Conservation (phyloP, 1,284 basidiomycete genomes). For the Trametes versicolor region DNA sequence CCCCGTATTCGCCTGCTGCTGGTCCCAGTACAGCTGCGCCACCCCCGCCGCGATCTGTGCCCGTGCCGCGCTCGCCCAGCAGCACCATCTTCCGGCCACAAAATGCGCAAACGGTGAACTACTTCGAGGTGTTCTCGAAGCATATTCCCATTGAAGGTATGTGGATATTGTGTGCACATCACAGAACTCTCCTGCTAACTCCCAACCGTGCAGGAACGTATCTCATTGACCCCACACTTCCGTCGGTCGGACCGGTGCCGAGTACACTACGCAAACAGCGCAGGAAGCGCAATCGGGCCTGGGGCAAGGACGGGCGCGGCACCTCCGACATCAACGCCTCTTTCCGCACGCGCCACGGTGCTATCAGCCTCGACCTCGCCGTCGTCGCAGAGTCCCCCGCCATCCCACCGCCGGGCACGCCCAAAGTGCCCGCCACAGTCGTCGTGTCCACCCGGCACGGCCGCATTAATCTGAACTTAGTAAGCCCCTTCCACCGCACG, state of each 20-base stretch:
- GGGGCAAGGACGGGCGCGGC: conserved; percentile 21
- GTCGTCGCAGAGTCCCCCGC: conserved; percentile 22
- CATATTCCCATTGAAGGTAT: conserved; percentile 34
- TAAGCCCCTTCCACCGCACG: conserved; percentile 16
- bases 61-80: not conserved
- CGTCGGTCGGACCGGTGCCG: conserved; percentile 7
- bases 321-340: conserved; percentile 36
- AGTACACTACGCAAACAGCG: conserved; percentile 1
- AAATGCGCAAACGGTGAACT: conserved; percentile 33
- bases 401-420: not conserved
- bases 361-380: conserved; percentile 36
- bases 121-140: conserved; percentile 35
- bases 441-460: conserved; percentile 39
- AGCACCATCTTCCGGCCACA: conserved; percentile 27
- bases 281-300: conserved; percentile 19
- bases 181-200: no score
- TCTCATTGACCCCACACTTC: conserved; percentile 32
- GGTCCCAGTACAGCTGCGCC: conserved; percentile 1
- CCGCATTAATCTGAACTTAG: conserved; percentile 39
- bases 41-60: not conserved
- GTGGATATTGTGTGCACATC: not conserved
- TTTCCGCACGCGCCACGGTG: conserved; percentile 42
- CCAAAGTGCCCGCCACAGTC: conserved; percentile 33
- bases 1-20: conserved; percentile 25
- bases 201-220: conserved; percentile 25